Conservation (phyloP, 768 basidiomycete species). For the Psilocybe cyanescens region DNA sequence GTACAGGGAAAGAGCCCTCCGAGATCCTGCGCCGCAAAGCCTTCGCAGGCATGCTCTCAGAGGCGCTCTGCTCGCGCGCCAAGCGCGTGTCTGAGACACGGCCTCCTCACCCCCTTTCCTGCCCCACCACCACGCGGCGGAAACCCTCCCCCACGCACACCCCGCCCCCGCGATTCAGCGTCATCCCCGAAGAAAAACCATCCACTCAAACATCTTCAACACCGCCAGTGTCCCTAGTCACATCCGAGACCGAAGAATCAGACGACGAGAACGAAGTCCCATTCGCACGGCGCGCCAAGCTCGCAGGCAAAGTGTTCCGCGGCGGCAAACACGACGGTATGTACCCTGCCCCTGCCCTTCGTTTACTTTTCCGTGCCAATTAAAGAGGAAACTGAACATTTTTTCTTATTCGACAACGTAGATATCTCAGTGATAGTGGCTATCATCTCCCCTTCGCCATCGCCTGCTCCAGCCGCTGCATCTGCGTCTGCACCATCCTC, state of each 20-base stretch:
- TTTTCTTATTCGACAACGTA: conserved; percentile 20
- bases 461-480: neutral
- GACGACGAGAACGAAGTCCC: conserved; percentile 60
- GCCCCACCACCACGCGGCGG: conserved; percentile 3
- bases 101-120: neutral
- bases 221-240: conserved; percentile 12
- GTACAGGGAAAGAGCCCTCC: neutral
- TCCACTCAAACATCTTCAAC: neutral
- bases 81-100: conserved; percentile 64
- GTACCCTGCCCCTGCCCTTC: conserved; percentile 14
- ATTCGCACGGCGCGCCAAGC: conserved; percentile 81
- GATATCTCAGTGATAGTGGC: conserved; percentile 73
- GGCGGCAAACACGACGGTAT: conserved; percentile 89
- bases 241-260: conserved; percentile 7
- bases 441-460: conserved; percentile 53
- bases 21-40: conserved; percentile 39
- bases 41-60: conserved; percentile 72
- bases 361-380: neutral
- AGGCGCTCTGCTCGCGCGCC: conserved; percentile 82
- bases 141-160: conserved; percentile 2
- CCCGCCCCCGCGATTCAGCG: conserved; percentile 12
- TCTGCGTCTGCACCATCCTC: too few species aligned
- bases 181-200: conserved; percentile 14
- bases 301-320: conserved; percentile 69
- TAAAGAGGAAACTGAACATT: too few species aligned